These are phyloP conservation scores for Tricholoma matsutake DNA, from an alignment of 768 basidiomycete genomes.

Conservation along the genomic window DNA sequence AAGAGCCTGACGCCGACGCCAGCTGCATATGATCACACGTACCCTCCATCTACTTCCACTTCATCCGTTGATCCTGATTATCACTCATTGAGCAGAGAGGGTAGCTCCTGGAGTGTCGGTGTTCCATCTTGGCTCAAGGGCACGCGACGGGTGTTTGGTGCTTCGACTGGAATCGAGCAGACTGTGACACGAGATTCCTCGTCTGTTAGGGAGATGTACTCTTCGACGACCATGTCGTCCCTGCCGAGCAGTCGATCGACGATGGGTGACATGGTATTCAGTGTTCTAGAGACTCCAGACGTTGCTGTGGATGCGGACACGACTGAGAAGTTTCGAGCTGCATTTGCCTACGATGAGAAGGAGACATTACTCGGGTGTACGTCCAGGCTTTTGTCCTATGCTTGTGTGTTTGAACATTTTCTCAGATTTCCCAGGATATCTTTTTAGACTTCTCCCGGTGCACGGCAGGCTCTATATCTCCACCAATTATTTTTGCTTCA, in stretches of 20 bases:
- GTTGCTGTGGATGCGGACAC: constrained; percentile 57
- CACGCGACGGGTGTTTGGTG: constrained; percentile 40
- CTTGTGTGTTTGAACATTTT: constrained; percentile 3
- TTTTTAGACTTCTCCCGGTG: constrained; percentile 87
- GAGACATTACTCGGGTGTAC: constrained; percentile 85
- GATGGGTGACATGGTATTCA: constrained; percentile 66
- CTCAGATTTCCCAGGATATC: constrained; percentile 86
- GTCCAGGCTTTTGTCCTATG: constrained; percentile 28
- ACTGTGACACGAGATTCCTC: constrained; percentile 25
- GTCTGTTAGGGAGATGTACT: constrained; percentile 60
- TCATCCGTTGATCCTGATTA: constrained; percentile 46
- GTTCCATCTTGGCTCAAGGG: constrained; percentile 72
- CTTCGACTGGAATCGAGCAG: constrained; percentile 25
- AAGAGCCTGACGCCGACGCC: constrained; percentile 22
- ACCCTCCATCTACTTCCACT: constrained; percentile 68
- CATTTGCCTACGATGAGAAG: constrained; percentile 87
- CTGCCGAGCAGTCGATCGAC: constrained; percentile 34
- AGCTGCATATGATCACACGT: constrained; percentile 58
- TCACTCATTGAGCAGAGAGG: constrained; percentile 48
- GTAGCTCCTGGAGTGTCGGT: constrained; percentile 57
- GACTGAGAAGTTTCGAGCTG: constrained; percentile 70
- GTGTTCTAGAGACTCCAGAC: constrained; percentile 76
- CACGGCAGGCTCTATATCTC: constrained; percentile 88
- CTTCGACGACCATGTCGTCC: constrained; percentile 36
- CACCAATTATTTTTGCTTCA: constrained; percentile 93